Conservation (phyloP, 345 rosid species). For the Barbarea vulgaris region DNA sequence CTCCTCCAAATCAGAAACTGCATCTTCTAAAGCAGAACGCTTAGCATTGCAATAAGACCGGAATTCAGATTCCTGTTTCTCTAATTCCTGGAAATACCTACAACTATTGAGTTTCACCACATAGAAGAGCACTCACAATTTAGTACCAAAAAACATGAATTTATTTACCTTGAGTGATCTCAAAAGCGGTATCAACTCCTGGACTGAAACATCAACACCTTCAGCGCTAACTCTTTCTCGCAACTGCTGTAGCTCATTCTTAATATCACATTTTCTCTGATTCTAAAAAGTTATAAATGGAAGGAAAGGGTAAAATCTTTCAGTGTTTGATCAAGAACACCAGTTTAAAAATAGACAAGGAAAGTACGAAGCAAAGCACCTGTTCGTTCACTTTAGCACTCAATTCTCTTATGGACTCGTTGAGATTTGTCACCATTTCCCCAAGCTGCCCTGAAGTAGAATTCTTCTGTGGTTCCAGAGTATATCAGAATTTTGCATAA, state of each 20-base stretch:
- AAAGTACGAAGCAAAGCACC: constrained; percentile 38
- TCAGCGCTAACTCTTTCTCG: constrained; percentile 45
- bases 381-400: constrained; percentile 39
- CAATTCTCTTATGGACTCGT: constrained; percentile 45
- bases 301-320: constrained; percentile 2
- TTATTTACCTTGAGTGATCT: constrained; percentile 51
- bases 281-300: constrained; percentile 42
- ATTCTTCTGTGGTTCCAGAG: constrained; percentile 8
- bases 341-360: background rate
- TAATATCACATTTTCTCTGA: constrained; percentile 43
- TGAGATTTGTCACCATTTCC: constrained; percentile 38
- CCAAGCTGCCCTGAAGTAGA: constrained; percentile 19
- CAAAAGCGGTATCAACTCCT: constrained; percentile 50
- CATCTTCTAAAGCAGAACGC: constrained; percentile 51
- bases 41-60: constrained; percentile 41
- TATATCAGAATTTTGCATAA: constrained; percentile 12
- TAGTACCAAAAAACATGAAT: background rate
- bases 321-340: constrained; percentile 7
- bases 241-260: constrained; percentile 44
- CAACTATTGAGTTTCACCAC: constrained; percentile 15
- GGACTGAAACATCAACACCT: constrained; percentile 44
- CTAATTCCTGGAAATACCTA: constrained; percentile 49
- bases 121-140: background rate
- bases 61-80: constrained; percentile 53
- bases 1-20: constrained; percentile 52